Conservation (phyloP, 306 rosid genomes). For the Vachellia collinsii region DNA sequence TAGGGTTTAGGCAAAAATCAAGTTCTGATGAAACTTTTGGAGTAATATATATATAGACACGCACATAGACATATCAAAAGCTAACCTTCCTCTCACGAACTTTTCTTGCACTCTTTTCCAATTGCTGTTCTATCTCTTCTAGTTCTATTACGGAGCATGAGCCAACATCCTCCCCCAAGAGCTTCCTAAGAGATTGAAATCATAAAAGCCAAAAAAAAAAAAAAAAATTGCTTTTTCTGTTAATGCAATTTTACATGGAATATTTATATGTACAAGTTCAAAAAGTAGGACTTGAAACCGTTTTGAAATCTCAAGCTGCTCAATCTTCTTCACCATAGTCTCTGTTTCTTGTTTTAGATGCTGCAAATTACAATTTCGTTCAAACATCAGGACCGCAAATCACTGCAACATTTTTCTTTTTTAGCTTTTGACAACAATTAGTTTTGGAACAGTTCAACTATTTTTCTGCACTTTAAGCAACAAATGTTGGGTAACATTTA, state of each 20-base stretch:
- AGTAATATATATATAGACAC: not conserved
- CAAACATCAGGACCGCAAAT: constrained; percentile 2
- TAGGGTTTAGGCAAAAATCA: not conserved
- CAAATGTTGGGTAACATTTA: too few species aligned
- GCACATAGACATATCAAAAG: not conserved
- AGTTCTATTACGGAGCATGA: constrained; percentile 72
- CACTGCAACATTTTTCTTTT: not conserved
- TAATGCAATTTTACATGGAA: constrained; percentile 7
- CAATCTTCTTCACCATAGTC: constrained; percentile 72
- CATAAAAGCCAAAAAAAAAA: not conserved
- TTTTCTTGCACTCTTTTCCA: constrained; percentile 67
- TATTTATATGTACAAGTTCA: not conserved
- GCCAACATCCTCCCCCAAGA: constrained; percentile 76
- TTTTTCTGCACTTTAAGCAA: too few species aligned
- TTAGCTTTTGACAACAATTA: not conserved
- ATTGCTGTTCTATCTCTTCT: constrained; percentile 67
- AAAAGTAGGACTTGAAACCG: constrained; percentile 52
- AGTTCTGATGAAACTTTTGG: not conserved
- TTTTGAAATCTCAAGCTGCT: constrained; percentile 75
- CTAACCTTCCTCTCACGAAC: constrained; percentile 79
- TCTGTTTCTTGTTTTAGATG: constrained; percentile 70
- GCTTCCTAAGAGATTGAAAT: constrained; percentile 51
- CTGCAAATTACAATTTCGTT: constrained; percentile 49
- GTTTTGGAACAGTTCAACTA: not conserved
- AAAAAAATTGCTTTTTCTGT: not conserved